phyloP scores from a whole-genome alignment of 1,284 basidiomycete species.

The Tilletia indica region DNA sequence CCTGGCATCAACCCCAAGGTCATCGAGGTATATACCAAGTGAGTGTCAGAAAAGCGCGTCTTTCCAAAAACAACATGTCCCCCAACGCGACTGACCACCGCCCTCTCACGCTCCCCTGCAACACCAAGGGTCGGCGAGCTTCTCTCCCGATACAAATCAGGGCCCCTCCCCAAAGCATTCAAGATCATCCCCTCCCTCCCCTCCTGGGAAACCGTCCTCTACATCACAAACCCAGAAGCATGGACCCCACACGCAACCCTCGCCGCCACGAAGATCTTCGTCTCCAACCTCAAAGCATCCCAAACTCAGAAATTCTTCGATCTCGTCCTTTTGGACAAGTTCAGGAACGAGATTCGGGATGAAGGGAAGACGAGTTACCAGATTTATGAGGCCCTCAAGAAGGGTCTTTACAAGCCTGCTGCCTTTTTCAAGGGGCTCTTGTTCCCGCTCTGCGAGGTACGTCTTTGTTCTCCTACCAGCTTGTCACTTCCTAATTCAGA shows the following conservation, averaged over 20 bases:
- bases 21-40: constrained; percentile 93
- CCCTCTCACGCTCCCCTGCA: neutral
- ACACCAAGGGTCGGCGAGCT: constrained; percentile 74
- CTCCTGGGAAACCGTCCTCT: constrained; percentile 92
- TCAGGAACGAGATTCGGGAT: constrained; percentile 79
- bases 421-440: constrained; percentile 98
- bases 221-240: constrained; percentile 83
- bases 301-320: constrained; percentile 93
- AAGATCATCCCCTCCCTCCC: constrained; percentile 96
- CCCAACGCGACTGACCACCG: neutral
- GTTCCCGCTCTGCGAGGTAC: constrained; percentile 80
- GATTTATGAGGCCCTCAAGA: constrained; percentile 87
- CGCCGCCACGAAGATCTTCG: constrained; percentile 91
- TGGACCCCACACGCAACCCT: constrained; percentile 96
- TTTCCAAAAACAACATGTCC: too few species aligned
- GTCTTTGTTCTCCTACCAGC: neutral
- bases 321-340: constrained; percentile 85
- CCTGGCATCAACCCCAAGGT: constrained; percentile 93
- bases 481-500: too few species aligned
- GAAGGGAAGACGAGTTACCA: constrained; percentile 86
- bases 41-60: constrained; percentile 41
- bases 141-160: constrained; percentile 88
- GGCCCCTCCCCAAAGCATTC: constrained; percentile 93
- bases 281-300: constrained; percentile 92
- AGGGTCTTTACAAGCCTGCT: constrained; percentile 90